phyloP scores from a whole-genome alignment of 768 basidiomycete genomes.

The Cyclocybe aegerita region DNA sequence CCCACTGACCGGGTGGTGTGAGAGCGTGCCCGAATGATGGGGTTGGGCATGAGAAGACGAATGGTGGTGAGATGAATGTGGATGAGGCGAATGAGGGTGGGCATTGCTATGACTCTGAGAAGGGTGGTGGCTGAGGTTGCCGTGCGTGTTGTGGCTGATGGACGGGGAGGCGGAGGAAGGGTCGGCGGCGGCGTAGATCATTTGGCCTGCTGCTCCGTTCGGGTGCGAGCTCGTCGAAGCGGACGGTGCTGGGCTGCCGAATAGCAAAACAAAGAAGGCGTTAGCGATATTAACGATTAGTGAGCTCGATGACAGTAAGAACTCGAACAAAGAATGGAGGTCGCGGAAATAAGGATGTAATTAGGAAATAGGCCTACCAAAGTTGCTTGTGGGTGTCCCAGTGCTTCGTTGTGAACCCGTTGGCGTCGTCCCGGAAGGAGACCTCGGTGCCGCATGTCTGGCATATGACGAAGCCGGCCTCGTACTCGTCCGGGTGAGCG shows the following conservation, averaged over 20 bases:
- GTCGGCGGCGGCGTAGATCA: no score
- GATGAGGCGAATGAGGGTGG: no score
- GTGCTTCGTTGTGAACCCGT: constrained; percentile 63
- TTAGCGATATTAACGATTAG: neutral
- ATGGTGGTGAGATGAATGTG: neutral
- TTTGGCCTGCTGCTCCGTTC: neutral
- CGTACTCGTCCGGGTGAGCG: constrained; percentile 48
- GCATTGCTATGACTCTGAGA: no score
- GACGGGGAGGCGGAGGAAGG: no score
- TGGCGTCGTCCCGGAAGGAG: constrained; percentile 66
- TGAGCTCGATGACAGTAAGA: neutral
- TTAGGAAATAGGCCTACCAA: constrained; percentile 42
- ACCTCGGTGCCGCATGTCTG: constrained; percentile 60
- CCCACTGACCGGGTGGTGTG: constrained; percentile 25
- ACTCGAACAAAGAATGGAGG: neutral
- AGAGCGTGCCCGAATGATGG: constrained; percentile 32
- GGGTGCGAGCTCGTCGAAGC: neutral
- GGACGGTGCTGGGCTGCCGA: neutral
- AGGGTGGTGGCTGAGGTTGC: no score
- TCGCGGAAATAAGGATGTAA: neutral
- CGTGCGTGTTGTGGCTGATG: no score
- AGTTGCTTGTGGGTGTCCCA: constrained; percentile 67
- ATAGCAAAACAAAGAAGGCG: neutral
- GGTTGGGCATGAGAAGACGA: constrained; percentile 4
- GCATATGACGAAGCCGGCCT: constrained; percentile 64